Base-by-base conservation (phyloP, 1,139 yeast species). In the Saccharomyces hybrid region DNA sequence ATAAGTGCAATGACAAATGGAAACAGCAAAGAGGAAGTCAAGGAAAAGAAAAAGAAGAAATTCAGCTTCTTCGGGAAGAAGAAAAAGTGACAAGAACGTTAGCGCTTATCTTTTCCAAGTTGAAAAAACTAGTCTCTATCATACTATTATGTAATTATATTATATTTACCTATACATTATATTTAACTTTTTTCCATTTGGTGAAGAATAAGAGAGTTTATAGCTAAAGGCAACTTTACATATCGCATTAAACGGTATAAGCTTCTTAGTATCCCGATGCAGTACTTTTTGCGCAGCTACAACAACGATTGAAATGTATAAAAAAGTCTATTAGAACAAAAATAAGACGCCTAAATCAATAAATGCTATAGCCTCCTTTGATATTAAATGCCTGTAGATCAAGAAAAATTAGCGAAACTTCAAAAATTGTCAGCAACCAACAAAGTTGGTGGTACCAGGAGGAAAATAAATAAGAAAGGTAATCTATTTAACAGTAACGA, bases 391-490 rank as follows among this genome's bases (percentile, higher is more conserved):
- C 90, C 90, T 75, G 80, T 86, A 74, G 93, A 86, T 74, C 93
- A 88, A 78, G 93, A 85, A 78, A 86, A 86, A 77, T 80, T 86
- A 79, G 95, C 93, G 68, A 86, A 85, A 76, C 80, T 86, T 74
- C 90, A 86, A 78, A 85, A 86, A 73, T 77, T 82, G 61, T 76
- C 85, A 63, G 80, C 85, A 71, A 74, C 78, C 75, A 84, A 83
- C 82, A 86, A 85, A 75, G 86, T 86, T 68, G 95, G 91, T 76
- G 96, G 96, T 77, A 83, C 83, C 77, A 88, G 96, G 85, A 86
- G 84, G 72, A 86, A 81, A 78, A 68, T 75, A 73, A 83, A 86
- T 75, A 87, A 82, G 78, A 84, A 83, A 80, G 56, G 64, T 54
- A 62, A 62, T 49, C 56, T 69, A 55, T 53, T 58, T 52, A 59